Evolutionary conservation across 2,329 filamentous ascomycete species (phyloP).

Genomic region (Arthroderma uncinatum): DNA sequence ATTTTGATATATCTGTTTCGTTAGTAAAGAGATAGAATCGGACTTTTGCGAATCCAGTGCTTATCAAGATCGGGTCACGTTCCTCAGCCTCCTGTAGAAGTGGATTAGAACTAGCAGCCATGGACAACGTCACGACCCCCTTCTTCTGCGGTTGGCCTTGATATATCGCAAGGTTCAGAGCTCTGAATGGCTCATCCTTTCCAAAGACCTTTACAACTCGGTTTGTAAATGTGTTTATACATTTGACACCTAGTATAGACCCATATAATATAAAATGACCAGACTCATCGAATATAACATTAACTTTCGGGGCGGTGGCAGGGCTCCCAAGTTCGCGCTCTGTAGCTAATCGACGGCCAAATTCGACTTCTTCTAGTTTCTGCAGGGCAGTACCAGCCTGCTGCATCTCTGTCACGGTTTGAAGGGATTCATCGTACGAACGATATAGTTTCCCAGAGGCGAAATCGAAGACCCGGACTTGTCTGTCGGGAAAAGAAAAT

Average conservation of each 20-base stretch:
- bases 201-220: slow-evolving; percentile 82
- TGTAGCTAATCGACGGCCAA: slow-evolving; percentile 73
- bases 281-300: slow-evolving; percentile 91
- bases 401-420: slow-evolving; percentile 86
- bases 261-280: slow-evolving; percentile 92
- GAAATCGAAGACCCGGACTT: slow-evolving; percentile 90
- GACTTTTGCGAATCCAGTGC: slow-evolving; percentile 73
- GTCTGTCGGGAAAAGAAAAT: slow-evolving; percentile 85
- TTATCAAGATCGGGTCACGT: slow-evolving; percentile 77
- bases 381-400: slow-evolving; percentile 75
- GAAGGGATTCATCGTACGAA: slow-evolving; percentile 88
- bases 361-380: slow-evolving; percentile 81
- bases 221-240: slow-evolving; percentile 92
- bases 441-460: slow-evolving; percentile 74
- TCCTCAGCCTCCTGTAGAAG: slow-evolving; percentile 83
- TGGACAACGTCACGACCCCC: slow-evolving; percentile 81
- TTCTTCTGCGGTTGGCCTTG: slow-evolving; percentile 95
- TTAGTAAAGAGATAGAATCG: slow-evolving; percentile 99
- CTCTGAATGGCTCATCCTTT: slow-evolving; percentile 75
- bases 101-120: slow-evolving; percentile 92
- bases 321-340: slow-evolving; percentile 76
- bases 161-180: slow-evolving; percentile 74
- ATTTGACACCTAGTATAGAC: slow-evolving; percentile 83
- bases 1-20: slow-evolving; percentile 69
- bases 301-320: slow-evolving; percentile 57